Conservation (phyloP, 805 yeast species). For the Candida tibetensis region DNA sequence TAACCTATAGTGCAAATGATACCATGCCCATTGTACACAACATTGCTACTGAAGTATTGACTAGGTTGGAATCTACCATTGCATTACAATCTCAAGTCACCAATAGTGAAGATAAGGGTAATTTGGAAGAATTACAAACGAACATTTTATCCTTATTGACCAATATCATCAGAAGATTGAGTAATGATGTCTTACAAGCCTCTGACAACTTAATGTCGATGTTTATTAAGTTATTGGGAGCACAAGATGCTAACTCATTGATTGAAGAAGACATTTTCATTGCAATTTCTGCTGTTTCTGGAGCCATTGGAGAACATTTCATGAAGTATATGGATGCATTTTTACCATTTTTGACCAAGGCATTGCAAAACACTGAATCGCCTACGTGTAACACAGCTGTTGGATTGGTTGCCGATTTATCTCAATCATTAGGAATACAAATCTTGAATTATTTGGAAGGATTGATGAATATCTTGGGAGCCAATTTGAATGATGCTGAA, state of each 20-base stretch:
- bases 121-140: constrained; percentile 85
- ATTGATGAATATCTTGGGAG: constrained; percentile 80
- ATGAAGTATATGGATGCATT: constrained; percentile 76
- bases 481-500: constrained; percentile 60
- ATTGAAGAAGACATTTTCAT: constrained; percentile 94
- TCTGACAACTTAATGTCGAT: constrained; percentile 84
- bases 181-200: constrained; percentile 55
- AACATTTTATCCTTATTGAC: constrained; percentile 77
- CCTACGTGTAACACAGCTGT: constrained; percentile 87
- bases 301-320: constrained; percentile 71
- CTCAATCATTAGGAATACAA: constrained; percentile 77
- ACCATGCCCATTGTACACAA: constrained; percentile 66
- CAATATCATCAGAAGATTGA: constrained; percentile 79
- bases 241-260: constrained; percentile 62
- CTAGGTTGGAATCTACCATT: constrained; percentile 70
- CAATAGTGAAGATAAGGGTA: constrained; percentile 66
- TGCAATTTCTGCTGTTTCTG: constrained; percentile 86
- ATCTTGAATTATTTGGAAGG: constrained; percentile 74
- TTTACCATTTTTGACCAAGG: constrained; percentile 76
- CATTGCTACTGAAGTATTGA: constrained; percentile 72
- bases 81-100: constrained; percentile 53
- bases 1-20: constrained; percentile 68
- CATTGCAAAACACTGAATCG: constrained; percentile 77
- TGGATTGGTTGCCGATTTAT: constrained; percentile 91
- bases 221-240: constrained; percentile 64